These are phyloP conservation scores for Secale cereale DNA, from an alignment of 176 grass and related monocot species.

Conservation along the genomic window DNA sequence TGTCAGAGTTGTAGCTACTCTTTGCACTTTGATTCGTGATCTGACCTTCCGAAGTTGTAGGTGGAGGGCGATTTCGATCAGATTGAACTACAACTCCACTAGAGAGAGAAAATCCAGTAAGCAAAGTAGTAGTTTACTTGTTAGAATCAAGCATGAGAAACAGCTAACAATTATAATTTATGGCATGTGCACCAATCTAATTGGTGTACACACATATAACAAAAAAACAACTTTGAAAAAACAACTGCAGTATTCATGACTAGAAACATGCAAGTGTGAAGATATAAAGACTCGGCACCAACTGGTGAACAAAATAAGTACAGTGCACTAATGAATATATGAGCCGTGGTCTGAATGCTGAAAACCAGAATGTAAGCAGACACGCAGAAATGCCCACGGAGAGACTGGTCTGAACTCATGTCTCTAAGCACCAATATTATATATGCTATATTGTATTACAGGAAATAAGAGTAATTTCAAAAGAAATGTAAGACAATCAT, in stretches of 20 bases:
- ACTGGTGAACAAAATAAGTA: conserved; percentile 3
- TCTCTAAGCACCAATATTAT: neutral
- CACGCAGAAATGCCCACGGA: neutral
- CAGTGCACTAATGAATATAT: neutral
- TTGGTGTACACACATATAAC: neutral
- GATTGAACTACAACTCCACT: conserved; percentile 39
- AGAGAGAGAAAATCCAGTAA: conserved; percentile 26
- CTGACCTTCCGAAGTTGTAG: conserved; percentile 39
- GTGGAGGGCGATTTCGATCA: conserved; percentile 31
- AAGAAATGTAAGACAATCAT: conserved; percentile 7
- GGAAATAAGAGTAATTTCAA: neutral
- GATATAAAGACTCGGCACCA: neutral
- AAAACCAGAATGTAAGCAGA: neutral
- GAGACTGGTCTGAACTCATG: neutral
- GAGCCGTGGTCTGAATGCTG: neutral
- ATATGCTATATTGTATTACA: neutral
- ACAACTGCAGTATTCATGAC: neutral
- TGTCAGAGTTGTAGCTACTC: conserved; percentile 22
- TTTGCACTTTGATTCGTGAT: conserved; percentile 24
- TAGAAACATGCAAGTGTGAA: neutral
- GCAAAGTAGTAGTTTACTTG: conserved; percentile 9
- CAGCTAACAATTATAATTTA: conserved; percentile 3
- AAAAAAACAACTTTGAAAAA: neutral
- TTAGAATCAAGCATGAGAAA: conserved; percentile 7
- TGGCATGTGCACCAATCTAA: neutral